phyloP scores from a whole-genome alignment of 2,329 filamentous ascomycete genomes.

The Fusarium decemcellulare region DNA sequence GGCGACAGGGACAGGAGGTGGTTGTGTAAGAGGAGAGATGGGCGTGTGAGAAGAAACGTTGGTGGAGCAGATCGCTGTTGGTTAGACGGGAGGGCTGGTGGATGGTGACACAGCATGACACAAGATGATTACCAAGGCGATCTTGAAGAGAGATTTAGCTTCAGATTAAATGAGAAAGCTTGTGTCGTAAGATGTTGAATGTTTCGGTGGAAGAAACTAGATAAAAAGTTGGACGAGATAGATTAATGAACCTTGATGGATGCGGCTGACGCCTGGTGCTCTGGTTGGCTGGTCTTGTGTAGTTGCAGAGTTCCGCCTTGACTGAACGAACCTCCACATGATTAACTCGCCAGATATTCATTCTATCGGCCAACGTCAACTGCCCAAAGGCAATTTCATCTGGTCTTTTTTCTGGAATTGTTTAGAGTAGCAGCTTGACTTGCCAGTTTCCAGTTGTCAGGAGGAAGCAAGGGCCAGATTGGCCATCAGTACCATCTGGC shows the following conservation, averaged over 20 bases:
- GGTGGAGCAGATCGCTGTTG: background rate
- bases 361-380: too few relatives aligned
- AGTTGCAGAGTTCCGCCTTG: background rate
- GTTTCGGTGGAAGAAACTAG: background rate
- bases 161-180: background rate
- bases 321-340: too few relatives aligned
- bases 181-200: slow-evolving; percentile 5
- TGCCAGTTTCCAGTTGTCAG: too few relatives aligned
- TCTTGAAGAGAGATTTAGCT: background rate
- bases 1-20: slow-evolving; percentile 28
- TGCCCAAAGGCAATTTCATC: too few relatives aligned
- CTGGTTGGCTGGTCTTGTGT: background rate
- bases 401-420: too few relatives aligned
- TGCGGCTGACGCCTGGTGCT: background rate
- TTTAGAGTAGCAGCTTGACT: too few relatives aligned
- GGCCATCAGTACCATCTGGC: too few relatives aligned
- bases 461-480: too few relatives aligned
- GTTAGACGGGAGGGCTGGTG: background rate
- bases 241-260: slow-evolving; percentile 10
- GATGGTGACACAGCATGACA: slow-evolving; percentile 7
- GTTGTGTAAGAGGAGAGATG: slow-evolving; percentile 27
- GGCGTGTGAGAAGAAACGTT: slow-evolving; percentile 17
- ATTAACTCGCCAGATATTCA: too few relatives aligned
- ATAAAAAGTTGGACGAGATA: background rate
- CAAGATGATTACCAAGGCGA: slow-evolving; percentile 17